Evolutionary conservation across 805 yeast genomes (phyloP).

Genomic region (Hagleromyces aurorensis): DNA sequence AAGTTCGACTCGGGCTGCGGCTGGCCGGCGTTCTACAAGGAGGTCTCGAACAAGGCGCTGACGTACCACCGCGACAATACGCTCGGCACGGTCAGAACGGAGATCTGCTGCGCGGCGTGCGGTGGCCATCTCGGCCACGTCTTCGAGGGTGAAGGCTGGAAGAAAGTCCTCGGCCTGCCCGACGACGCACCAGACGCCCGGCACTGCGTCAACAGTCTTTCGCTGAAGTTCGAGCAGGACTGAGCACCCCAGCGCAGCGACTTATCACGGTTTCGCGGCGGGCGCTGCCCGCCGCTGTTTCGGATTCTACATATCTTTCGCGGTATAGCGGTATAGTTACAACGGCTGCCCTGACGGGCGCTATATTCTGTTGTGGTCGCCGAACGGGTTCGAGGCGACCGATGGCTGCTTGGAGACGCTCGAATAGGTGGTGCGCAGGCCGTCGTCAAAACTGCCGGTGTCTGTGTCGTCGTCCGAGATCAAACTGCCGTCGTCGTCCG

Average conservation of each 20-base stretch:
- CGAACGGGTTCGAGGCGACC: conserved; percentile 42
- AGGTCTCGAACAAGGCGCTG: conserved; percentile 67
- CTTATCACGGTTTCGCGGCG: no score
- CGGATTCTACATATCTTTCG: background rate
- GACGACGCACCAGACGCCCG: conserved; percentile 80
- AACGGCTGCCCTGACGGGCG: background rate
- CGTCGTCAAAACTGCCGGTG: conserved; percentile 15
- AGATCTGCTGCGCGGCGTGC: conserved; percentile 81
- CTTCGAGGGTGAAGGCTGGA: conserved; percentile 87
- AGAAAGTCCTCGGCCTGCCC: conserved; percentile 35
- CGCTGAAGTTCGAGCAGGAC: conserved; percentile 51
- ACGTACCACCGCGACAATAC: conserved; percentile 50
- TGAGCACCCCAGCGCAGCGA: no score
- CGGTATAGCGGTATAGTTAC: background rate
- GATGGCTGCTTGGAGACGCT: conserved; percentile 11
- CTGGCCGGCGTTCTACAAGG: conserved; percentile 96
- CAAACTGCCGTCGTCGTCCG: conserved; percentile 8
- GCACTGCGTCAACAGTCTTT: conserved; percentile 88
- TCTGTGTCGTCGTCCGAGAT: conserved; percentile 12
- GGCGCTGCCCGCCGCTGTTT: no score
- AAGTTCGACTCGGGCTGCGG: conserved; percentile 93
- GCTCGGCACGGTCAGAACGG: conserved; percentile 77
- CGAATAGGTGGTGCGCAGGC: conserved; percentile 2
- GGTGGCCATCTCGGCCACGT: conserved; percentile 96
- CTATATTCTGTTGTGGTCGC: conserved; percentile 37